These are phyloP conservation scores for Rhodosorus marinus DNA, from an alignment of 23 red algal species.

Conservation along the genomic window DNA sequence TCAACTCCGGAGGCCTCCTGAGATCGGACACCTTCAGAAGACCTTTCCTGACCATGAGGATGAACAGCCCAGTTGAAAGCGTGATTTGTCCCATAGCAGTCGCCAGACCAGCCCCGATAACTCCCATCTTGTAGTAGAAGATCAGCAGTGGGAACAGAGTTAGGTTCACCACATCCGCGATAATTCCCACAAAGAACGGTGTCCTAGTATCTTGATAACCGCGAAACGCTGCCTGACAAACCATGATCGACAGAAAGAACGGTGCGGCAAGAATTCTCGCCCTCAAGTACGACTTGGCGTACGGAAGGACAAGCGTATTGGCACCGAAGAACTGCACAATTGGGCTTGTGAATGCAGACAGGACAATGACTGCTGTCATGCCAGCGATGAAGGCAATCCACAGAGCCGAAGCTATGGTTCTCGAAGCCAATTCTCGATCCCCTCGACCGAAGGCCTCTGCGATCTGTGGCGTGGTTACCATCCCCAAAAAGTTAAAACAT, in stretches of 20 bases:
- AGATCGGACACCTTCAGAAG: conserved; percentile 32
- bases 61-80: conserved; percentile 23
- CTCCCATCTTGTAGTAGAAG: conserved; percentile 46
- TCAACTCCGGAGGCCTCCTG: conserved; percentile 8
- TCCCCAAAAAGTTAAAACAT: conserved; percentile 72
- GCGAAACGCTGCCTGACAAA: conserved; percentile 74
- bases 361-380: conserved; percentile 20
- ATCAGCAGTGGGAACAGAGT: conserved; percentile 75
- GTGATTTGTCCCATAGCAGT: conserved; percentile 53
- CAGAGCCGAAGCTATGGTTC: conserved; percentile 46
- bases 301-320: conserved; percentile 41
- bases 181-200: conserved; percentile 41
- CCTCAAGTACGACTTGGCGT: conserved; percentile 55
- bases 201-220: conserved; percentile 88
- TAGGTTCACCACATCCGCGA: conserved; percentile 70
- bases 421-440: conserved; percentile 28
- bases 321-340: conserved; percentile 69
- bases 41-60: conserved; percentile 22
- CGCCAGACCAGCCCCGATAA: conserved; percentile 65
- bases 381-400: conserved; percentile 63
- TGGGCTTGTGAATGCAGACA: conserved; percentile 20
- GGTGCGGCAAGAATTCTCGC: conserved; percentile 53
- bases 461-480: conserved; percentile 59
- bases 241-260: conserved; percentile 62
- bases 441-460: conserved; percentile 22